Evolutionary conservation across 1,284 basidiomycete species (phyloP), one percentile per base, ranked within the genome.

Genomic region (Tetrapyrgos nigripes): DNA sequence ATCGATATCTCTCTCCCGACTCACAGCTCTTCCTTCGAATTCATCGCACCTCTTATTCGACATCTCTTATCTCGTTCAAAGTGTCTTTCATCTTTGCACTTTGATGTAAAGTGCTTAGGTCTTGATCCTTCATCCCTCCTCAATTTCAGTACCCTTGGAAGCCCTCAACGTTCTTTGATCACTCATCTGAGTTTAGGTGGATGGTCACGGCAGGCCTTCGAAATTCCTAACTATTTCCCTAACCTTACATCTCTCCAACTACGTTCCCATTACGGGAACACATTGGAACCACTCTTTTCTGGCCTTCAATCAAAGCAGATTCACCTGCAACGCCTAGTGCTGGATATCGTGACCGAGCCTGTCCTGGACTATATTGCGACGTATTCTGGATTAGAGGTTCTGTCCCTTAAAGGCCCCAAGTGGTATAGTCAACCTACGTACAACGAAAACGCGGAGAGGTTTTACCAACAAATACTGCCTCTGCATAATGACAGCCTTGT

Each of bases 201-300:
- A 13, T 55, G 35, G 24, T 33, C 40, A 24, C 5, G 35, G 5
- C 31, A 37, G 6, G 14, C 48, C 17, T 23, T 33, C 8, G 29
- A 49, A 23, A 21, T 49, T 17, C 21, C 48, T n/a, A 45, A 24
- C 29, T 4, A 40, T 4, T 40, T 40, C 17, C 37, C 19, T 3
- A 55, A 55, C 28, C 46, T 55, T 6, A 35, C 33, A 10, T 55
- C 53, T n/a, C n/a, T n/a, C n/a, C n/a, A n/a, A n/a, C n/a, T n/a
- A n/a, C n/a, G n/a, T n/a, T n/a, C n/a, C n/a, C n/a, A 8, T 33
- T 55, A 11, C 27, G 45, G 10, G 31, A 10, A 24, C 24, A 3
- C 23, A 17, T 17, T 35, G 10, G 40, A 51, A 19, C 40, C 21
- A 10, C 26, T 53, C 3, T 53, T 37, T 37, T n/a, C 4, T 27